Conservation (phyloP, 169 alveolate genomes). For the Miamiensis avidus region DNA sequence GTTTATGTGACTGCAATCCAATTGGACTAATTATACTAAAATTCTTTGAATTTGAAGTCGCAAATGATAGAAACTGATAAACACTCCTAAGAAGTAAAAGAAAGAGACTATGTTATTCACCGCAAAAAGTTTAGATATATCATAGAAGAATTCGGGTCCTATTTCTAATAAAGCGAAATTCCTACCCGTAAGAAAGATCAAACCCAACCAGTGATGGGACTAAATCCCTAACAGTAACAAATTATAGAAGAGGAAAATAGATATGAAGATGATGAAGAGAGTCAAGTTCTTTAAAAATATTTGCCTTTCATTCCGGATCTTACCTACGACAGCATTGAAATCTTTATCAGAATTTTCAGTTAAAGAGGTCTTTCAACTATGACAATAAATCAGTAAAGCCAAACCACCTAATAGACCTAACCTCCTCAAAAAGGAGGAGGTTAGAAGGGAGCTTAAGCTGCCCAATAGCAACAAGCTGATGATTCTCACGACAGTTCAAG, state of each 20-base stretch:
- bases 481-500: neutral
- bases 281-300: conserved; percentile 29
- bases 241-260: neutral
- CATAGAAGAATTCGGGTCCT: conserved; percentile 33
- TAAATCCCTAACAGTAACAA: neutral
- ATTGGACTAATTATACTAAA: conserved; percentile 7
- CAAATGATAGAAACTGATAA: conserved; percentile 42
- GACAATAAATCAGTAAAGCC: too few relatives aligned
- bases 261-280: conserved; percentile 23
- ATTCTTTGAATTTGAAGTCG: conserved; percentile 28
- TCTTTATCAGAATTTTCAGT: conserved; percentile 27
- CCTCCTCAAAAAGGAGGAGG: neutral
- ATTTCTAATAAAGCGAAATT: conserved; percentile 21
- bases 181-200: neutral
- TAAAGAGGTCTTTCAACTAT: conserved; percentile 26
- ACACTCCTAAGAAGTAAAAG: conserved; percentile 30
- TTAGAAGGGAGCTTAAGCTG: neutral
- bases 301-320: conserved; percentile 33
- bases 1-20: conserved; percentile 5
- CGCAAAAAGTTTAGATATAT: conserved; percentile 23
- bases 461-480: neutral
- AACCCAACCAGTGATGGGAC: neutral
- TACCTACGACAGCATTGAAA: conserved; percentile 29
- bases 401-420: too few relatives aligned
- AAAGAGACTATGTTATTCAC: conserved; percentile 37